Conservation (phyloP, 108 stramenopile genomes). For the Skeletonema menzelii region DNA sequence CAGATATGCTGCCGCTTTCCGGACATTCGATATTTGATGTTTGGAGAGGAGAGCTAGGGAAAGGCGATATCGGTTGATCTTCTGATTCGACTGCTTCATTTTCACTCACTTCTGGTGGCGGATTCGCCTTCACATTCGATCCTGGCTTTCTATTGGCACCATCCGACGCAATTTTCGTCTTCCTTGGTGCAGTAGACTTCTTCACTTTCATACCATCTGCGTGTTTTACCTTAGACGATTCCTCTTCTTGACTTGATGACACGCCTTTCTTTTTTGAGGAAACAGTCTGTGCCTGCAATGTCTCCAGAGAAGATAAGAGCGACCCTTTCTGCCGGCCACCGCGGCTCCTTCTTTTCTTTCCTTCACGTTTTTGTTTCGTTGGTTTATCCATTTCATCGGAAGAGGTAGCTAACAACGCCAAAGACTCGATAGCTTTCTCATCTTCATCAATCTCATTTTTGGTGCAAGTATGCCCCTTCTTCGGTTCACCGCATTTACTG, state of each 20-base stretch:
- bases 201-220: conserved; percentile 7
- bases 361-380: neutral
- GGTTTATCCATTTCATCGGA: neutral
- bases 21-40: conserved; percentile 4
- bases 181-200: neutral
- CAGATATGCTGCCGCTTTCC: conserved; percentile 1
- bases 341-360: conserved; percentile 10
- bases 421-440: neutral
- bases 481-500: neutral
- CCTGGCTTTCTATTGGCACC: too few relatives aligned
- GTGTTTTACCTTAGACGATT: conserved; percentile 7
- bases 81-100: neutral
- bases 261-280: neutral
- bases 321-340: conserved; percentile 6
- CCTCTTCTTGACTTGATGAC: conserved; percentile 4
- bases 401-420: neutral
- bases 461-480: neutral
- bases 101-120: neutral
- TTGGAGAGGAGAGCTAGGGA: neutral
- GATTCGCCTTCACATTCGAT: neutral
- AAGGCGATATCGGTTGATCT: neutral
- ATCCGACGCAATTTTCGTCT: too few relatives aligned
- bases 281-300: neutral
- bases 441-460: neutral
- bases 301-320: neutral